These are phyloP conservation scores for Dalbergia cultrata DNA, from an alignment of 306 rosid genomes.

Conservation along the genomic window DNA sequence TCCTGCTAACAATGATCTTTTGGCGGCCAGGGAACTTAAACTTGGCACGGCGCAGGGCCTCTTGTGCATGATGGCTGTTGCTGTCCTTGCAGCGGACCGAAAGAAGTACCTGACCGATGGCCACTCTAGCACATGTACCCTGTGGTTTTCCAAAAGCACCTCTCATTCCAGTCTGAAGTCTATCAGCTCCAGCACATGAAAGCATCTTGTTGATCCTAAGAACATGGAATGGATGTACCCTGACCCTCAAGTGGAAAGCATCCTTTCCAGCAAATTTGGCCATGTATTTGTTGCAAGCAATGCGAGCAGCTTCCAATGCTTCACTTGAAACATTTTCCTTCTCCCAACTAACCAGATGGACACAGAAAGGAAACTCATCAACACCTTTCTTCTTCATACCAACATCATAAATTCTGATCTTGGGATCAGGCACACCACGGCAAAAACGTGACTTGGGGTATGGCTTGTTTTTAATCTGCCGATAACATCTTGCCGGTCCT, in stretches of 20 bases:
- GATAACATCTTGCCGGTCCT: constrained; percentile 92
- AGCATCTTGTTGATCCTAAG: constrained; percentile 92
- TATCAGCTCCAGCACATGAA: constrained; percentile 67
- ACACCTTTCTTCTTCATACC: constrained; percentile 96
- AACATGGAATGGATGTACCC: constrained; percentile 95
- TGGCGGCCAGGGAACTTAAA: constrained; percentile 93
- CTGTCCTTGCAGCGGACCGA: constrained; percentile 87
- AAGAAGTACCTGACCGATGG: constrained; percentile 86
- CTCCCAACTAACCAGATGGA: constrained; percentile 91
- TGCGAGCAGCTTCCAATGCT: constrained; percentile 88
- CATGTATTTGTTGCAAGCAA: constrained; percentile 91
- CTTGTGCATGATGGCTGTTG: constrained; percentile 82
- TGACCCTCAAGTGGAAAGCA: constrained; percentile 86
- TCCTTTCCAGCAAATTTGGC: constrained; percentile 87
- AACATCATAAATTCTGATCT: constrained; percentile 93
- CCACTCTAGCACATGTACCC: constrained; percentile 82
- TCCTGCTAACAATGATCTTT: constrained; percentile 85
- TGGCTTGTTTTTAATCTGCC: constrained; percentile 85
- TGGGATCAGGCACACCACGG: constrained; percentile 93
- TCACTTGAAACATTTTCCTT: constrained; percentile 91
- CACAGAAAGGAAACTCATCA: constrained; percentile 92
- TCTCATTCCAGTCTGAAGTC: constrained; percentile 97
- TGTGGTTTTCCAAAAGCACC: constrained; percentile 85
- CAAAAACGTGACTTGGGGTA: constrained; percentile 91
- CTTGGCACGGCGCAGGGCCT: constrained; percentile 90